Base-by-base conservation (phyloP, 208 protist genomes). In the Willaertia magna region DNA sequence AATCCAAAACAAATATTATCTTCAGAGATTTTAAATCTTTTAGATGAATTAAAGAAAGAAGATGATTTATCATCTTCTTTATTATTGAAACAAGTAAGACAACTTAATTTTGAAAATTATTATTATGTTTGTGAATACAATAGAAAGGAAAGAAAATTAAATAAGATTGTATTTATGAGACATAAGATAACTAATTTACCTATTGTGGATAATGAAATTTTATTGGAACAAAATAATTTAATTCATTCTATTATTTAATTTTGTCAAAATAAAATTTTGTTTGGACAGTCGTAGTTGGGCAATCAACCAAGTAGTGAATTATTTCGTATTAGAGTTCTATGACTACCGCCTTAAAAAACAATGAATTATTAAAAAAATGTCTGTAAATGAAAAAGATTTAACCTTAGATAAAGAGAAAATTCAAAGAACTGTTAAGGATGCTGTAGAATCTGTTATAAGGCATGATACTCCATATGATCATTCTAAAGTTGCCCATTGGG, bases 401-500 rank as follows among this genome's bases (percentile, higher is more conserved):
- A 84, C 85, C n/a, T 85, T 85, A 26, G 78, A 86, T 51, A 86
- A 48, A 30, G 85, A 86, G 12, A 76, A 74, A 39, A 83, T 86
- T 76, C 61, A 86, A 46, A 16, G 85, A 46, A 86, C 88, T n/a
- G 86, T 87, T 0, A 87, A 86, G 59, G 86, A 88, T 9, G 83
- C 85, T 49, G 87, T 88, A 20, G 87, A 88, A 67, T 40, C 22
- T 67, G 87, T 86, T 11, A 88, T 88, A 34, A 59, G 44, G 20
- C 51, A 87, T 85, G 87, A 78, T 40, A 78, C 78, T 34, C 39
- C n/a, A 0, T 88, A 88, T 51, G 39, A 88, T 42, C 52, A 87
- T 44, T 89, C 87, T 2, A 49, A 85, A 74, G 87, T 89, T 9
- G 26, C 82, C 6, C 79, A 89, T 1, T 89, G 87, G 87, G 89